Evolutionary conservation across 306 rosid species (phyloP).

Genomic region (Betula pendula): DNA sequence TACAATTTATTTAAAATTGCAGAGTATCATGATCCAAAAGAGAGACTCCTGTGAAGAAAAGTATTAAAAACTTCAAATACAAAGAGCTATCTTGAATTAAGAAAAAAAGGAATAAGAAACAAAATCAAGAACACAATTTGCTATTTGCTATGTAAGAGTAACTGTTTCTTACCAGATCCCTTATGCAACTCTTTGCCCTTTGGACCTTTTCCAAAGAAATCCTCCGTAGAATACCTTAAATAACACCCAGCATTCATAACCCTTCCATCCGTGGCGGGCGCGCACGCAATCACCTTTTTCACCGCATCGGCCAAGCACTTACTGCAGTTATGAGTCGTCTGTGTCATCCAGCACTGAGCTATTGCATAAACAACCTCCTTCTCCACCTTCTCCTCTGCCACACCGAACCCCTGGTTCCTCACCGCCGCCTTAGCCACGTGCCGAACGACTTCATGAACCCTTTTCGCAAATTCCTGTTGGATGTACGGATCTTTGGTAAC

Average conservation of each 20-base stretch:
- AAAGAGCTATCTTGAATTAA: too few relatives aligned
- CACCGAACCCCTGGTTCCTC: slow-evolving; percentile 36
- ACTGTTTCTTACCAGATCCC: not conserved
- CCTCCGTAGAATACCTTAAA: slow-evolving; percentile 51
- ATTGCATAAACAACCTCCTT: slow-evolving; percentile 43
- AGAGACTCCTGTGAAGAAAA: too few relatives aligned
- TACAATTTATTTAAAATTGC: too few relatives aligned
- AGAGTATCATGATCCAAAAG: too few relatives aligned
- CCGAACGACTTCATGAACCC: slow-evolving; percentile 19
- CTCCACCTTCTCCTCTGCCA: slow-evolving; percentile 30
- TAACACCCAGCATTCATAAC: slow-evolving; percentile 53
- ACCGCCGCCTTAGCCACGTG: slow-evolving; percentile 27
- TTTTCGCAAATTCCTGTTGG: slow-evolving; percentile 10
- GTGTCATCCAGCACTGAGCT: slow-evolving; percentile 65
- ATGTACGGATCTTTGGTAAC: not conserved
- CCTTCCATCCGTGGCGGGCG: slow-evolving; percentile 44
- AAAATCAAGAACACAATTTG: too few relatives aligned
- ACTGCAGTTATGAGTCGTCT: slow-evolving; percentile 20
- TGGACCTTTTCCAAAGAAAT: too few relatives aligned
- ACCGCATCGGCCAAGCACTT: slow-evolving; percentile 38
- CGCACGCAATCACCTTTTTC: slow-evolving; percentile 27
- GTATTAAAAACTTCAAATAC: too few relatives aligned
- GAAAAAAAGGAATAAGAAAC: too few relatives aligned
- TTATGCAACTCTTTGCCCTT: not conserved
- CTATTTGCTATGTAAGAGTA: too few relatives aligned